Conservation (phyloP, 345 rosid genomes). For the Pugionium dolabratum region DNA sequence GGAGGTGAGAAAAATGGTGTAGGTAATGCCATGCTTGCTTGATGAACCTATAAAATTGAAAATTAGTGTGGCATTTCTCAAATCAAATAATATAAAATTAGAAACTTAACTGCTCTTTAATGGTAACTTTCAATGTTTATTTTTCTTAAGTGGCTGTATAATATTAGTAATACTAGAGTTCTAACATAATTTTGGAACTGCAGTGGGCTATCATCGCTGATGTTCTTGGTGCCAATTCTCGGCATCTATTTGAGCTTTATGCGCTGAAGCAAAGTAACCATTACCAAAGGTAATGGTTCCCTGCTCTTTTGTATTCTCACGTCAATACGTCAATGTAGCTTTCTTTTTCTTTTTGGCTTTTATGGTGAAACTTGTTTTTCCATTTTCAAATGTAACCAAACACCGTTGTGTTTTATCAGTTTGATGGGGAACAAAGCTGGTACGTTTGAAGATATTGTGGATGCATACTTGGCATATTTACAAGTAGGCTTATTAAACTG, state of each 20-base stretch:
- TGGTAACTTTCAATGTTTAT: not conserved
- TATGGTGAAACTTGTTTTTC: not conserved
- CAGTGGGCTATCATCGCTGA: constrained; percentile 85
- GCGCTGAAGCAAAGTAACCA: constrained; percentile 83
- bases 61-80: constrained; percentile 17
- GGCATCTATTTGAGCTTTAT: constrained; percentile 94
- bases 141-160: constrained; percentile 2
- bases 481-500: constrained; percentile 56
- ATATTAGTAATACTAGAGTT: not conserved
- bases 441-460: constrained; percentile 82
- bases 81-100: constrained; percentile 1
- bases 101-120: constrained; percentile 18
- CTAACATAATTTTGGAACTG: constrained; percentile 36
- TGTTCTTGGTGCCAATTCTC: constrained; percentile 86
- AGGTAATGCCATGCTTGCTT: constrained; percentile 13
- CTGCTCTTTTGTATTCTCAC: not conserved
- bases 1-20: constrained; percentile 60
- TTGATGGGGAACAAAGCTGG: constrained; percentile 63
- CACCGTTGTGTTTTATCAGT: constrained; percentile 47
- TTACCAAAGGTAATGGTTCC: constrained; percentile 61
- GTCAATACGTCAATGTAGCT: not conserved
- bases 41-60: constrained; percentile 17
- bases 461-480: constrained; percentile 84
- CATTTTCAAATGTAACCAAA: not conserved
- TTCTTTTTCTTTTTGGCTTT: not conserved